A percentile compares a stretch with the other conserved stretches of the same genome.
Conservation (phyloP, 2,329 filamentous ascomycete species). For the Aspergillus nomiae region DNA sequence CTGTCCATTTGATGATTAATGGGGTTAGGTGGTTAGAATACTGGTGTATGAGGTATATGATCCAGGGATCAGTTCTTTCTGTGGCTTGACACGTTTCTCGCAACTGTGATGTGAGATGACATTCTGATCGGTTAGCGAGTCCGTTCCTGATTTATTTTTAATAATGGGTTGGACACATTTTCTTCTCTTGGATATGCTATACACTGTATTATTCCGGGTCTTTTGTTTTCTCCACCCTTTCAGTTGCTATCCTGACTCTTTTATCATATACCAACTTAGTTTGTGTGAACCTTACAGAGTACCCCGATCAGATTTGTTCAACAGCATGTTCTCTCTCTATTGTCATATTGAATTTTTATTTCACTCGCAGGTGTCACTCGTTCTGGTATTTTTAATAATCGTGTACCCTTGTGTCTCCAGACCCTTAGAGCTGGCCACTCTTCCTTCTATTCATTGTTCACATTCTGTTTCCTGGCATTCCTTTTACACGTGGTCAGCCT, state of each 20-base stretch:
- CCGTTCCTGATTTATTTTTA: conserved; percentile 2
- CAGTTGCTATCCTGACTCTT: not conserved
- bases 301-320: not conserved
- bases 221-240: not conserved
- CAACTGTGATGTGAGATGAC: conserved; percentile 11
- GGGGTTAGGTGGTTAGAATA: not conserved
- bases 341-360: not conserved
- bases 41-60: conserved; percentile 10
- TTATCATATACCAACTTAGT: not conserved
- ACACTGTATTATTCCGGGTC: conserved; percentile 22
- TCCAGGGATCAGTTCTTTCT: not conserved
- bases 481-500: not conserved
- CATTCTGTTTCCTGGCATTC: conserved; percentile 15
- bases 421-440: conserved; percentile 4
- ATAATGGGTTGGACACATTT: not conserved
- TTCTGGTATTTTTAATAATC: conserved; percentile 10
- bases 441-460: conserved; percentile 9
- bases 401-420: conserved; percentile 10
- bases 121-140: conserved; percentile 1
- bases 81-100: conserved; percentile 1
- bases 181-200: conserved; percentile 20
- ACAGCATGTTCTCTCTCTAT: not conserved
- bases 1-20: conserved; percentile 81
- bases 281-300: not conserved
- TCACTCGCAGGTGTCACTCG: not conserved